phyloP scores from a whole-genome alignment of 257 asterid species.

The Primulina eburnea region DNA sequence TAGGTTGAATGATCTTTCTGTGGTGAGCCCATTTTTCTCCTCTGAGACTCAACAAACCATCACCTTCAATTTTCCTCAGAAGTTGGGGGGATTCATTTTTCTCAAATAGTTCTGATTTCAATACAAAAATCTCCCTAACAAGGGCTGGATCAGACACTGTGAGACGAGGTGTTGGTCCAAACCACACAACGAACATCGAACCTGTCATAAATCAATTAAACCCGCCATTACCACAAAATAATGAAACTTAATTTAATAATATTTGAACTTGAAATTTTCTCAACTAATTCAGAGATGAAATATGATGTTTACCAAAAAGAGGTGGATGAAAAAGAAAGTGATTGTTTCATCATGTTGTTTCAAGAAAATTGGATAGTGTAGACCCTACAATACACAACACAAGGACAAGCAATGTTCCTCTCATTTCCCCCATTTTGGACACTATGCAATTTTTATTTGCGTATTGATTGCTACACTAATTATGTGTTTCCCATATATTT shows the following conservation, averaged over 20 bases:
- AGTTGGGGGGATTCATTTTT: slow-evolving; percentile 71
- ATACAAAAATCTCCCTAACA: slow-evolving; percentile 63
- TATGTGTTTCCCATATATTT: too few relatives aligned
- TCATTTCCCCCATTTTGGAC: slow-evolving; percentile 21
- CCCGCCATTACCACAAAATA: not conserved
- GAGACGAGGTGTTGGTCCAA: slow-evolving; percentile 75
- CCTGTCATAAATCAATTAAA: slow-evolving; percentile 37
- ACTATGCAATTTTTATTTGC: too few relatives aligned
- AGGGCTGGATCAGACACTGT: slow-evolving; percentile 67
- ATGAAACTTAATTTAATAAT: not conserved
- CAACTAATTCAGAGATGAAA: too few relatives aligned
- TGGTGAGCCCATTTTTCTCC: slow-evolving; percentile 97
- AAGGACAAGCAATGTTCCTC: slow-evolving; percentile 23
- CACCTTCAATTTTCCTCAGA: slow-evolving; percentile 86
- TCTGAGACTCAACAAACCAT: slow-evolving; percentile 68
- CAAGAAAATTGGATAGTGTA: slow-evolving; percentile 56
- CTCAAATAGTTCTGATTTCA: slow-evolving; percentile 75
- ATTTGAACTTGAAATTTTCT: too few relatives aligned
- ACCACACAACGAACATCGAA: slow-evolving; percentile 72
- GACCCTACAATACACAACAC: slow-evolving; percentile 44
- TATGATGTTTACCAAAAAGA: slow-evolving; percentile 33
- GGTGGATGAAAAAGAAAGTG: slow-evolving; percentile 23
- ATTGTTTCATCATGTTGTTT: slow-evolving; percentile 35
- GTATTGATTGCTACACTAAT: too few relatives aligned
- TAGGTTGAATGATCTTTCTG: slow-evolving; percentile 70